Evolutionary conservation across 768 basidiomycete species (phyloP), one percentile per base, ranked within the genome.

Genomic region (Calocybe cyanea): DNA sequence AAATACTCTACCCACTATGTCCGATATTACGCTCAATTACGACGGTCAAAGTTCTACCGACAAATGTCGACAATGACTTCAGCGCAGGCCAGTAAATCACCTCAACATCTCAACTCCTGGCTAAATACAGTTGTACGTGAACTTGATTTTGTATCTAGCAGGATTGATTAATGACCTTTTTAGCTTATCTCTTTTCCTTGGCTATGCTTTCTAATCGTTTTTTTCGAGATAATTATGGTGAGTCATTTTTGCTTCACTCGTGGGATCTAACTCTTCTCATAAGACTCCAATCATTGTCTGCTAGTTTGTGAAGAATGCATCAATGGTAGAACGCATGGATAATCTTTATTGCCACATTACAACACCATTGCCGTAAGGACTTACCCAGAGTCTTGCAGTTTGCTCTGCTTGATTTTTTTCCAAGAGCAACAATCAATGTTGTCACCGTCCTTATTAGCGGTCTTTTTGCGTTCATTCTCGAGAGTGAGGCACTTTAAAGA

Each of bases 161-260:
- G 5, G 25, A 11, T 28, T 5, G 11, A n/a, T n/a, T n/a, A 28
- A 28, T 11, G 25, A 6, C 11, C 25, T 6, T 13, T 5, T 11
- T 45, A 45, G 43, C 43, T 45, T 45, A 18, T 45, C 13, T 14
- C 19, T 17, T 3, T 36, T 21, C 35, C 34, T 14, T 45, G 43
- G 43, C 5, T 25, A 6, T 24, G 21, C 9, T 35, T 24, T 36
- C 17, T 35, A 4, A 24, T 20, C 3, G 20, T 43, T 10, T 14
- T 35, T n/a, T 4, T 20, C 4, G 42, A 20, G 20, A 19, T 38
- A 6, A 15, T 45, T 24, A 19, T 45, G 25, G 43, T 36, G 17
- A 36, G n/a, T n/a, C 25, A 28, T 15, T 20, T 8, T 3, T 23
- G 10, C 38, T 20, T 13, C 33, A 4, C n/a, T 19, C 15, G n/a